phyloP scores from a whole-genome alignment of 2,329 filamentous ascomycete genomes.

The Calonectria pauciramosa region DNA sequence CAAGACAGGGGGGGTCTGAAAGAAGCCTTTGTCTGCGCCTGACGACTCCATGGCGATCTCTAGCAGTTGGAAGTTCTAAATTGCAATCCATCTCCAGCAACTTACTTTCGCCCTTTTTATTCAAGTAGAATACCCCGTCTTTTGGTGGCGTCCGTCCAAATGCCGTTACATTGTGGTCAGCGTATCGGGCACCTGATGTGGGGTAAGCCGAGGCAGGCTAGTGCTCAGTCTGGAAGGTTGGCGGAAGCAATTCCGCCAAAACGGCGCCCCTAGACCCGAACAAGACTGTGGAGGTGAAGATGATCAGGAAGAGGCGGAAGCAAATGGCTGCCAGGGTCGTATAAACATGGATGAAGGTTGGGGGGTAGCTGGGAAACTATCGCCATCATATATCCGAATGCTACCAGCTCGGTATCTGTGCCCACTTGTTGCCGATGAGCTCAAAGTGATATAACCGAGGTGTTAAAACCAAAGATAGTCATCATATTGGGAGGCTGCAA shows the following conservation, averaged over 20 bases:
- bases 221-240: constrained; percentile 25
- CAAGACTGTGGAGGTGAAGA: background rate
- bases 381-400: background rate
- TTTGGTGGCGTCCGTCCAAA: constrained; percentile 31
- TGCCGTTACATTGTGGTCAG: constrained; percentile 25
- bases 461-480: background rate
- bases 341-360: background rate
- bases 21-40: constrained; percentile 65
- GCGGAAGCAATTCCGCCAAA: constrained; percentile 40
- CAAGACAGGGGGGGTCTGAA: constrained; percentile 66
- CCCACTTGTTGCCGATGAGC: background rate
- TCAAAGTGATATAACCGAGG: background rate
- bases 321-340: background rate
- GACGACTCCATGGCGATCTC: constrained; percentile 57
- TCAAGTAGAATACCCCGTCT: constrained; percentile 12
- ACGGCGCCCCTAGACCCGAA: background rate
- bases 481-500: background rate
- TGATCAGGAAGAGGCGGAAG: background rate
- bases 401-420: background rate
- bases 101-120: constrained; percentile 9
- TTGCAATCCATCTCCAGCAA: background rate
- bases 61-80: background rate
- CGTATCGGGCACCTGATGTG: constrained; percentile 29
- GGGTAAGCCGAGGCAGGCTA: constrained; percentile 35
- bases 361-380: background rate